Base-by-base conservation (phyloP, 192 early-diverging fungal genomes). In the Entomortierella beljakovae region DNA sequence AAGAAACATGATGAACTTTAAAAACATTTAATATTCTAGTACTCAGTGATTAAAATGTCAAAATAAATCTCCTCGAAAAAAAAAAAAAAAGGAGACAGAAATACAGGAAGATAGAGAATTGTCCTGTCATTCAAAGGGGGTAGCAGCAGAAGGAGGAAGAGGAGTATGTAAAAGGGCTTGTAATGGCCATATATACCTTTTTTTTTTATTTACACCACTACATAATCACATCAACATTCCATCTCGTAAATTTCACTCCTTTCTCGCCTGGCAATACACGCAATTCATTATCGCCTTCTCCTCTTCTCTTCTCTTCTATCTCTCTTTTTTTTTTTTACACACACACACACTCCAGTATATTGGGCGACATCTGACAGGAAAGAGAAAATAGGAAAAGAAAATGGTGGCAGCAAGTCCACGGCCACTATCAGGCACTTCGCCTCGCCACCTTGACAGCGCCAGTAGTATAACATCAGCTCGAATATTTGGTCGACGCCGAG, bases 401-500 rank as follows among this genome's bases (percentile, higher is more conserved):
- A 77, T 79, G 75, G 67, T 70, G 3, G 28, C 57, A 20, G 1
- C 63, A n/a, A 64, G 68, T 34, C 61, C 42, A 6, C 55, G 62
- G 16, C 67, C 57, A 7, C 38, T 58, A 22, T 57, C 57, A 18
- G 67, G 58, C 42, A 18, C 50, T 13, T 69, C 60, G 22, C 38
- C 74, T 2, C 37, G n/a, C 11, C 42, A 58, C 32, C 26, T 43
- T 16, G 28, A n/a, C 23, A 57, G 60, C 7, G 59, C 53, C 28
- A 5, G 42, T 37, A 58, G 5, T n/a, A 46, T 20, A 32, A 23
- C 31, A 11, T 50, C 55, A 2, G 62, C 69, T 42, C 38, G 55
- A 32, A 64, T 79, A 56, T 46, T 79, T 33, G 74, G 74, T 22
- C 61, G 59, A 22, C 66, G 74, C 13, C 49, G 61, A 18, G 32